Base-by-base conservation (phyloP, 1,139 yeast genomes). In the Lodderomyces beijingensis region DNA sequence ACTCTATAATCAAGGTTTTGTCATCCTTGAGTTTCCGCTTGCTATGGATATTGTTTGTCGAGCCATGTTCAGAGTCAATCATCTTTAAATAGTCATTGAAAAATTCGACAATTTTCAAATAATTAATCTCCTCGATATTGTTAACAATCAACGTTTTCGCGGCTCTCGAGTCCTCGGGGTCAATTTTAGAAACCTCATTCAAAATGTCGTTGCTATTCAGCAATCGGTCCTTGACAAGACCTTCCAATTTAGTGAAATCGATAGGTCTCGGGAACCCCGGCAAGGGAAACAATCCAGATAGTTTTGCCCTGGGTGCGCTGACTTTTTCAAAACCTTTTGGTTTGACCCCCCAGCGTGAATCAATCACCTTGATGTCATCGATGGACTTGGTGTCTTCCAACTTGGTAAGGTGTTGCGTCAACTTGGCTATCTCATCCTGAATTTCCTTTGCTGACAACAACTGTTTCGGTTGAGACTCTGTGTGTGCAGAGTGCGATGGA, bases 311-410 rank as follows among this genome's bases (percentile, higher is more conserved):
- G 43, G 79, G 87, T 0, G 93, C 84, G 2, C 86, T 73, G 3
- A 85, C 79, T 9, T 73, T 70, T 48, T 86, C 94, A 53, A 83
- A 85, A 0, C 89, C 94, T 30, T 67, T 61, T 0, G 95, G 89
- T 21, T 71, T 70, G 11, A 74, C 62, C 31, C 88, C 95, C 96
- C 96, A 88, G 34, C 70, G 59, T 0, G 84, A 67, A 25, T 70
- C 74, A 6, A 65, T 50, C 5, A 61, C 57, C 25, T 77, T 62
- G 15, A 65, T 46, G 17, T 57, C 55, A 5, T 55, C 59, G 12
- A 66, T 44, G 2, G 54, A 38, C 5, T 49, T 46, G 1, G 49
- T 48, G 8, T 52, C 47, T 16, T 43, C 44, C 4, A 63, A 41
- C 5, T 41, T n/a, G n/a, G n/a, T n/a, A n/a, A n/a, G n/a, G n/a